A percentile compares a stretch with the other conserved stretches of the same genome.
Conservation (phyloP, 2,329 filamentous ascomycete species). For the Pochonia chlamydosporia region DNA sequence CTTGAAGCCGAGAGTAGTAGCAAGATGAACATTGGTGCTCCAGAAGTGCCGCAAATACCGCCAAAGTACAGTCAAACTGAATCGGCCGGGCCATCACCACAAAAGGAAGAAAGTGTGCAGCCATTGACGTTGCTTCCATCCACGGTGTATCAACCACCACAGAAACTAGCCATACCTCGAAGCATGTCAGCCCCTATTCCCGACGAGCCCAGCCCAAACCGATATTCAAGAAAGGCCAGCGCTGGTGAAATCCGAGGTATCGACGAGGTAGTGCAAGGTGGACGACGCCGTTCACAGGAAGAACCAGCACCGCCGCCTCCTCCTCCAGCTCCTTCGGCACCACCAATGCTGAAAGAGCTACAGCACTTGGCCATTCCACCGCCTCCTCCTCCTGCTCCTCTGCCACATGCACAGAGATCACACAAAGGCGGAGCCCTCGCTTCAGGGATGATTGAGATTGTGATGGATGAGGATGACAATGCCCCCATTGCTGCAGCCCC, state of each 20-base stretch:
- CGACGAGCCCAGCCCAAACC: slow-evolving; percentile 26
- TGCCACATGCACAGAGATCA: slow-evolving; percentile 38
- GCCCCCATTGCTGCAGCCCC: slow-evolving; percentile 25
- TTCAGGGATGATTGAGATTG: slow-evolving; percentile 58
- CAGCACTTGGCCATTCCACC: slow-evolving; percentile 56
- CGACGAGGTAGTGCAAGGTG: slow-evolving; percentile 36
- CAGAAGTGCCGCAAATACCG: slow-evolving; percentile 51
- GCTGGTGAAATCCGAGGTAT: slow-evolving; percentile 37
- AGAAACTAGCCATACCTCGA: slow-evolving; percentile 43
- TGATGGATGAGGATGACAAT: slow-evolving; percentile 55
- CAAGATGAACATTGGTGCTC: slow-evolving; percentile 35
- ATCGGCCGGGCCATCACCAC: slow-evolving; percentile 31
- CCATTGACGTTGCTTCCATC: slow-evolving; percentile 48
- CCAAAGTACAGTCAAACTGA: slow-evolving; percentile 37
- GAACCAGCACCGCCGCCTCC: slow-evolving; percentile 46
- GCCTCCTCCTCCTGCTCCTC: slow-evolving; percentile 55
- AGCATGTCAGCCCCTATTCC: slow-evolving; percentile 57
- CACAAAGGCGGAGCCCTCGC: slow-evolving; percentile 40
- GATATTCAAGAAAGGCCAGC: slow-evolving; percentile 29
- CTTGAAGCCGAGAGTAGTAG: slow-evolving; percentile 52
- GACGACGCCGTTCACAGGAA: slow-evolving; percentile 43
- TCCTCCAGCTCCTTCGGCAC: slow-evolving; percentile 38
- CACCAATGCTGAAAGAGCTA: slow-evolving; percentile 55
- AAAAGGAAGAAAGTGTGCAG: slow-evolving; percentile 22
- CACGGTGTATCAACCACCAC: slow-evolving; percentile 54